A percentile compares a stretch with the other conserved stretches of the same genome.
Conservation (phyloP, 2,329 filamentous ascomycete species). For the Orbilia brochopaga region DNA sequence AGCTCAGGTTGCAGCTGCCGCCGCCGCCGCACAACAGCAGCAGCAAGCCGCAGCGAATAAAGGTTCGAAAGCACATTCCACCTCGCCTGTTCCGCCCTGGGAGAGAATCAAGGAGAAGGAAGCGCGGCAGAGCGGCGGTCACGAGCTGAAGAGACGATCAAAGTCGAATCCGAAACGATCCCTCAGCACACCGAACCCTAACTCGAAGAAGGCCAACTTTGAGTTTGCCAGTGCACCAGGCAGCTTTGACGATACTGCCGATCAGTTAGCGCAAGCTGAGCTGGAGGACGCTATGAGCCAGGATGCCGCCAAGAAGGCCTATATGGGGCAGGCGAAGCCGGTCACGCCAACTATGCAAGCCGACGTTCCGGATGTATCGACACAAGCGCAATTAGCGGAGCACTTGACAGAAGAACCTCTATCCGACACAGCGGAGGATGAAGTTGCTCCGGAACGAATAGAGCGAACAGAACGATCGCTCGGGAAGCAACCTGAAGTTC, state of each 20-base stretch:
- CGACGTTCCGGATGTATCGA: slow-evolving; percentile 35
- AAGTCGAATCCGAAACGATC: slow-evolving; percentile 47
- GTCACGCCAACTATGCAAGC: slow-evolving; percentile 37
- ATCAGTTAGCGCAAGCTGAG: slow-evolving; percentile 48
- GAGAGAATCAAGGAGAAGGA: slow-evolving; percentile 44
- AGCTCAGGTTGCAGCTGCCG: slow-evolving; percentile 37
- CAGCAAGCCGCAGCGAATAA: slow-evolving; percentile 39
- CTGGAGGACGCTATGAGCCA: slow-evolving; percentile 45
- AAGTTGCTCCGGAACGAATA: slow-evolving; percentile 3
- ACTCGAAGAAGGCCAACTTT: slow-evolving; percentile 41
- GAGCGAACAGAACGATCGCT: not conserved
- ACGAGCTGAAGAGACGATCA: slow-evolving; percentile 44
- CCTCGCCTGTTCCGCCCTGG: slow-evolving; percentile 42
- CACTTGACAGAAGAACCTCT: slow-evolving; percentile 11
- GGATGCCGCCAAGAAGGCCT: slow-evolving; percentile 48
- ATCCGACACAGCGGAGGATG: not conserved
- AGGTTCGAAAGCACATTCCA: slow-evolving; percentile 49
- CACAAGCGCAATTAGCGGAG: not conserved
- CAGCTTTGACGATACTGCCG: slow-evolving; percentile 46
- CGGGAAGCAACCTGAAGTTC: slow-evolving; percentile 17
- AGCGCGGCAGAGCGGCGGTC: slow-evolving; percentile 40
- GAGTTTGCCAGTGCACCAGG: slow-evolving; percentile 49
- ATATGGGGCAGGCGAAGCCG: slow-evolving; percentile 42
- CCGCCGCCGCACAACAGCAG: slow-evolving; percentile 34
- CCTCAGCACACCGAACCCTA: slow-evolving; percentile 48